Evolutionary conservation across 179 eudicot species (phyloP), one percentile per base, ranked within the genome.

Genomic region (Spinacia oleracea): DNA sequence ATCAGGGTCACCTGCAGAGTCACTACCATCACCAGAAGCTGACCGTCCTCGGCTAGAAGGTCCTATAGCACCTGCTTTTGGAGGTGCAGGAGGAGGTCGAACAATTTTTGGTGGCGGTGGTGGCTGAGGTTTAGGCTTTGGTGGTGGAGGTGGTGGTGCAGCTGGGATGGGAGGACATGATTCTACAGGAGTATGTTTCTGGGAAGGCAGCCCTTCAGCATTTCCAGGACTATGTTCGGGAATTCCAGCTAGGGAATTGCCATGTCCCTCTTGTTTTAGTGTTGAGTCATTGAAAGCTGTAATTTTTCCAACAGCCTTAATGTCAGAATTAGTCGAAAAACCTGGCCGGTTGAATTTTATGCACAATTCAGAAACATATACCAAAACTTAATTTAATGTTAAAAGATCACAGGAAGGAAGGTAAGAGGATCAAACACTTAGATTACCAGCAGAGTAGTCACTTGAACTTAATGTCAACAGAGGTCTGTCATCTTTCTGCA

Each of bases 31-130:
- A 9, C 83, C 86, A 14, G 81, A 80, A 56, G 91, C 60, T 70
- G 87, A 71, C 8, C 32, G 70, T 51, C 83, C 83, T 48, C 83
- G 80, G 38, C 55, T 73, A 75, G 79, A 81, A 27, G 82, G 77
- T 15, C 89, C 89, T 72, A 58, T 78, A 56, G 81, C 84, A 25
- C 67, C 77, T 74, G 64, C 75, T 77, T 72, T 76, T 18, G 87
- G 94, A 34, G 97, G 94, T 72, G 87, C 85, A 14, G 98, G 98
- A 31, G 92, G 95, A 35, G 89, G 89, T 5, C 83, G 86, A 64
- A 46, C 79, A 55, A 50, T 81, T 73, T 77, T 88, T 10, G 90
- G 88, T 48, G 97, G 97, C 1, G 97, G 96, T 18, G 97, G 94
- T 6, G 89, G 82, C 40, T 32, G 68, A 72, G 97, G 86, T 59